A percentile compares a stretch with the other conserved stretches of the same genome.
Evolutionary conservation across 2,329 filamentous ascomycete species (phyloP).

Genomic region (Thermomyces lanuginosus): DNA sequence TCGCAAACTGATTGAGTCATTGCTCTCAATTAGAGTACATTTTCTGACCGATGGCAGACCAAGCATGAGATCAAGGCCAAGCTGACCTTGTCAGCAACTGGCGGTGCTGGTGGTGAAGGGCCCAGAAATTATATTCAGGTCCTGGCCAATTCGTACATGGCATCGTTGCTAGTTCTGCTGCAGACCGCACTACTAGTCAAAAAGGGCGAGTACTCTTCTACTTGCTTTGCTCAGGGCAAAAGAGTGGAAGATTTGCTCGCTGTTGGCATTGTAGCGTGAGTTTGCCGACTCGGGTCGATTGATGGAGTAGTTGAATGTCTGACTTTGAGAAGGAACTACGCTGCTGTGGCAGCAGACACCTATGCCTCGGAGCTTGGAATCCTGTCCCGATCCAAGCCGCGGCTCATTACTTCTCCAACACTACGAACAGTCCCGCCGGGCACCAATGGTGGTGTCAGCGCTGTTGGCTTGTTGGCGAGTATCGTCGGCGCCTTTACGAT

Average conservation of each 20-base stretch:
- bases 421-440: conserved; percentile 70
- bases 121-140: conserved; percentile 76
- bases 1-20: too few species aligned
- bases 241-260: conserved; percentile 21
- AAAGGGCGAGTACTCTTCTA: conserved; percentile 5
- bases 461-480: conserved; percentile 57
- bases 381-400: conserved; percentile 55
- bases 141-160: conserved; percentile 70
- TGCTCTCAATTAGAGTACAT: too few species aligned
- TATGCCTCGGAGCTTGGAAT: conserved; percentile 94
- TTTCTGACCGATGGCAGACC: too few species aligned
- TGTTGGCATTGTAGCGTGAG: conserved; percentile 27
- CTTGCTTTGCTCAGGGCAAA: conserved; percentile 25
- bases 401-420: conserved; percentile 67
- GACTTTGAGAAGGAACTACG: conserved; percentile 49
- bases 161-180: conserved; percentile 45
- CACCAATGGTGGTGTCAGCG: conserved; percentile 83
- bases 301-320: background rate
- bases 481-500: conserved; percentile 54
- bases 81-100: conserved; percentile 62
- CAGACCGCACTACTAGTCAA: conserved; percentile 31
- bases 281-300: conserved; percentile 1
- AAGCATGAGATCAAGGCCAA: conserved; percentile 75
- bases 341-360: conserved; percentile 79
- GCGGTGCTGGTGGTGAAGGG: conserved; percentile 58